Percentiles rank a stretch among this genome's conserved stretches.
Evolutionary conservation across 176 grass and related monocot species (phyloP).

Genomic region (Triticum dicoccoides): DNA sequence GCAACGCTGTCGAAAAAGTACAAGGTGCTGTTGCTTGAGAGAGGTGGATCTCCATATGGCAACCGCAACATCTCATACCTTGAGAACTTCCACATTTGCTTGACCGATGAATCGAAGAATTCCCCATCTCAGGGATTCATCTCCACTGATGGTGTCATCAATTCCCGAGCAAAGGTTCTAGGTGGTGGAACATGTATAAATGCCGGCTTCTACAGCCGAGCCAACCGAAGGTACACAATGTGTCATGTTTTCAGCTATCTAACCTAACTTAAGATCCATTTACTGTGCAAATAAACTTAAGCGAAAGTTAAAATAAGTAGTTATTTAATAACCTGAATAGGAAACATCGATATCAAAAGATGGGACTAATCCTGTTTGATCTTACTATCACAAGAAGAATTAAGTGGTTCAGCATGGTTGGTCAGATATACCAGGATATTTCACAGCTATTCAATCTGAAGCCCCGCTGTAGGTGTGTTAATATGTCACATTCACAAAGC

Average conservation of each 20-base stretch:
- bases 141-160: slow-evolving; percentile 94
- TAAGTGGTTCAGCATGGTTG: not conserved
- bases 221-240: slow-evolving; percentile 56
- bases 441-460: not conserved
- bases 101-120: slow-evolving; percentile 50
- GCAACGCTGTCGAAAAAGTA: slow-evolving; percentile 78
- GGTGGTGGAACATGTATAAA: slow-evolving; percentile 92
- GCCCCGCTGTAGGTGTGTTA: slow-evolving; percentile 1
- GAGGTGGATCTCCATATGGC: slow-evolving; percentile 81
- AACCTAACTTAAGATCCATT: not conserved
- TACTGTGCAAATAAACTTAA: slow-evolving; percentile 9
- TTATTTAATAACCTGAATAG: slow-evolving; percentile 6
- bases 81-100: slow-evolving; percentile 88
- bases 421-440: not conserved
- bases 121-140: slow-evolving; percentile 77
- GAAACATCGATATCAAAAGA: not conserved
- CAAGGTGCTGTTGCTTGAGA: slow-evolving; percentile 76
- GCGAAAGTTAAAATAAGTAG: not conserved
- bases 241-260: slow-evolving; percentile 22
- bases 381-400: too few relatives aligned
- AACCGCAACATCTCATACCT: slow-evolving; percentile 82
- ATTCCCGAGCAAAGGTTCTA: slow-evolving; percentile 69
- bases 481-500: slow-evolving; percentile 1
- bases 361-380: too few relatives aligned
- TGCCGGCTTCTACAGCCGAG: slow-evolving; percentile 90